Base-by-base conservation (phyloP, 768 basidiomycete species). In the Mycena vulgaris region DNA sequence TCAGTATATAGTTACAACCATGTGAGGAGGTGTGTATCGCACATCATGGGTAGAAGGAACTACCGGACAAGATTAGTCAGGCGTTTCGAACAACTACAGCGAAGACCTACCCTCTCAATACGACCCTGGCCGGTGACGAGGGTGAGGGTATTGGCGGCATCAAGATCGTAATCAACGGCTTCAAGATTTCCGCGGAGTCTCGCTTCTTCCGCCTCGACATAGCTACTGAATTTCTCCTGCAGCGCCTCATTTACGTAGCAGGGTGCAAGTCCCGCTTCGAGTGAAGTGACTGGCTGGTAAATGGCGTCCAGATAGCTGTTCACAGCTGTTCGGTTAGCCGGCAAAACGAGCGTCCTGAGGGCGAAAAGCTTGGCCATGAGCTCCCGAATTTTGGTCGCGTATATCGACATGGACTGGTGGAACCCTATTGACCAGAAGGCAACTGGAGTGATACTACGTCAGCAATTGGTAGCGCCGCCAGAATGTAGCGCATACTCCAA, bases 1-100 rank as follows among this genome's bases (percentile, higher is more conserved):
- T 45, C 42, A 45, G 21, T 21, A 45, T 11, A n/a, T 6, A 45
- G n/a, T 6, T 5, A 40, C 11, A 40, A 40, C 5, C 40, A 40
- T 40, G 40, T 13, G 14, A 45, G n/a, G n/a, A n/a, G n/a, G n/a
- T n/a, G n/a, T n/a, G n/a, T 45, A 45, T n/a, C 21, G 42, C n/a
- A 45, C 42, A 84, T 65, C 11, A 84, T 30, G 0, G 83, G 82
- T 16, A 83, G 72, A 19, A 82, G 51, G 63, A 78, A 80, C 83
- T 63, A 11, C 1, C 4, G 19, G 67, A 49, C 16, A 39, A 33
- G 2, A 39, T 65, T 27, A 56, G n/a, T 23, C 30, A 19, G 28
- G 19, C 9, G 3, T 8, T 31, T n/a, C 23, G 21, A 11, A 16
- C 23, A 13, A 11, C 3, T 23, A 42, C 33, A 30, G n/a, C 13